phyloP scores from a whole-genome alignment of 2,329 filamentous ascomycete species.

The Paracoccidioides brasiliensis region DNA sequence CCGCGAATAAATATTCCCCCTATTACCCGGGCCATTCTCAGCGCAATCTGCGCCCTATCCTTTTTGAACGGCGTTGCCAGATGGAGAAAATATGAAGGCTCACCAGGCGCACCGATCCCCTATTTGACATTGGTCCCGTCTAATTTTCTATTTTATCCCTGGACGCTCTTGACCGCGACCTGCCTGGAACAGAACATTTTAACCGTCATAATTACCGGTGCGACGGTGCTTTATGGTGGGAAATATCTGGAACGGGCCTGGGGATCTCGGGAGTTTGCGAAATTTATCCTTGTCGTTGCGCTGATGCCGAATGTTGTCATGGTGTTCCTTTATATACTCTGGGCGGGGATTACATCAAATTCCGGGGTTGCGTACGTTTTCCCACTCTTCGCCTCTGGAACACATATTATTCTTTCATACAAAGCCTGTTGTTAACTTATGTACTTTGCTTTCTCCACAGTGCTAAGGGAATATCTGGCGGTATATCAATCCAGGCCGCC shows the following conservation, averaged over 20 bases:
- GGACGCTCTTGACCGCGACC: constrained; percentile 77
- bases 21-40: constrained; percentile 70
- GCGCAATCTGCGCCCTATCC: constrained; percentile 62
- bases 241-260: constrained; percentile 92
- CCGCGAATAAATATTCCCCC: constrained; percentile 84
- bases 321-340: constrained; percentile 59
- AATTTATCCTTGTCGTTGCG: constrained; percentile 67
- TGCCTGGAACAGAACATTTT: constrained; percentile 90
- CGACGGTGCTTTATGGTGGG: constrained; percentile 80
- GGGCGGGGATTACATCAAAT: constrained; percentile 50
- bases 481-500: constrained; percentile 75
- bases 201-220: constrained; percentile 61
- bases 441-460: constrained; percentile 33
- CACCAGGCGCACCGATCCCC: constrained; percentile 43
- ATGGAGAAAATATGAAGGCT: constrained; percentile 50
- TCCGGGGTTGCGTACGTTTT: constrained; percentile 25
- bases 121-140: constrained; percentile 81
- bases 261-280: constrained; percentile 83
- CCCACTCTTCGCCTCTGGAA: not conserved
- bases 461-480: constrained; percentile 71
- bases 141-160: constrained; percentile 74
- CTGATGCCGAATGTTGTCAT: constrained; percentile 68
- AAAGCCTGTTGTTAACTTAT: not conserved
- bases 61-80: constrained; percentile 56
- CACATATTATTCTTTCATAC: not conserved